Evolutionary conservation across 2,329 filamentous ascomycete genomes (phyloP), one percentile per base, ranked within the genome.

Genomic region (Claviceps humidiphila): DNA sequence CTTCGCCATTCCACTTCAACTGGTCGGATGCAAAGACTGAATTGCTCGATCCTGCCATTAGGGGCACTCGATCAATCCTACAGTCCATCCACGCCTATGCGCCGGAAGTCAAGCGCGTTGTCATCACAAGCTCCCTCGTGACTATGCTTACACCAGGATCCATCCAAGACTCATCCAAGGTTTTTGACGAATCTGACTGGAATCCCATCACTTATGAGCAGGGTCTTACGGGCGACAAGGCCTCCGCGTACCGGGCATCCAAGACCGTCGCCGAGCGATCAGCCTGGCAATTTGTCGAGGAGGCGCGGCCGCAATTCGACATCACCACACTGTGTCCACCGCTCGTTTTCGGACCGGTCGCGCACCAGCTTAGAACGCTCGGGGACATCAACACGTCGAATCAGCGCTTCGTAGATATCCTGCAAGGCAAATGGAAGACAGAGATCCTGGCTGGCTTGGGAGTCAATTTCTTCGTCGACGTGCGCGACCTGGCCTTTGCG

Each of bases 31-130:
- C 75, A 9, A 62, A 73, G 55, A 73, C 65, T 50, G 78, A 81
- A 53, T 70, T 83, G 34, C 65, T 82, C 52, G 74, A 80, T 58
- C 79, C 79, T 1, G 79, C 78, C 4, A 67, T 81, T 46, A 68
- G 74, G 51, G 80, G 77, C 56, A 80, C 77, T 1, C 85, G 82
- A 58, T 84, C 84, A 38, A 80, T 93, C 52, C 81, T 87, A 39
- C 77, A 83, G 57, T 82, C 86, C 17, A 74, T 91, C 56, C 81
- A 84, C 60, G 71, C 72, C 55, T 57, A 77, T 63, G 62, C 76
- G 1, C 76, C 76, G 0, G 57, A 57, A 5, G 85, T 94, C 50
- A 87, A 83, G 69, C 77, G 83, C 54, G 84, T 94, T 14, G 82
- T 85, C 52, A 64, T 82, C 47, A 80, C 76, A 16, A 76, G 73